Conservation (phyloP, 73 alveolate genomes). For the Tetrahymena thermophila region DNA sequence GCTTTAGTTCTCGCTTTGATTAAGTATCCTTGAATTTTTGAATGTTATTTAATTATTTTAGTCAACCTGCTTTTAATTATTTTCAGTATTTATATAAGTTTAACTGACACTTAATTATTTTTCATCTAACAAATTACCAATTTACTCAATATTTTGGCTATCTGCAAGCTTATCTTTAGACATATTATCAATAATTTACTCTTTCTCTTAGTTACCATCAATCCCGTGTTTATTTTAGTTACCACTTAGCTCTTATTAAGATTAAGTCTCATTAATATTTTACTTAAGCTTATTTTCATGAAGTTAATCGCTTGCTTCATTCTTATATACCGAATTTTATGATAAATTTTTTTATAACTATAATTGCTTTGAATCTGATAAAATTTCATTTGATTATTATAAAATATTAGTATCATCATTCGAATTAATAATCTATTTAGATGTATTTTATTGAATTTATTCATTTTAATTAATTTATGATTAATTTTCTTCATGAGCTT, state of each 20-base stretch:
- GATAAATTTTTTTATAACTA: background rate
- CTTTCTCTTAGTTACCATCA: background rate
- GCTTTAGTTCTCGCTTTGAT: background rate
- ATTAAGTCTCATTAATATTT: background rate
- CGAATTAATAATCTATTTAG: too few relatives aligned
- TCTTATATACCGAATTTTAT: background rate
- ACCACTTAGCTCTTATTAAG: too few relatives aligned
- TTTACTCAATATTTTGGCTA: background rate
- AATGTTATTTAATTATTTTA: background rate
- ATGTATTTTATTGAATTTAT: too few relatives aligned
- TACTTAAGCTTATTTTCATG: too few relatives aligned
- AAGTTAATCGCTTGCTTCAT: background rate
- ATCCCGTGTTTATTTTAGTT: too few relatives aligned
- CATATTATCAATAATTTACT: too few relatives aligned
- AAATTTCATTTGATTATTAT: background rate
- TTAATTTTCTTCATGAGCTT: background rate
- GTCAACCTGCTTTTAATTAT: too few relatives aligned
- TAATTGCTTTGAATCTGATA: background rate
- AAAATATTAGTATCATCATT: background rate
- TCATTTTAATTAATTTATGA: background rate
- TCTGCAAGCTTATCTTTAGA: background rate
- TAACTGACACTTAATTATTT: too few relatives aligned
- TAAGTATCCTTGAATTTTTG: background rate
- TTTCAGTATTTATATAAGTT: background rate
- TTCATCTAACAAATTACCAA: background rate